A percentile compares a stretch with the other conserved stretches of the same genome.
Evolutionary conservation across 2,329 filamentous ascomycete species (phyloP).

Genomic region (Xylariaceae sp.): DNA sequence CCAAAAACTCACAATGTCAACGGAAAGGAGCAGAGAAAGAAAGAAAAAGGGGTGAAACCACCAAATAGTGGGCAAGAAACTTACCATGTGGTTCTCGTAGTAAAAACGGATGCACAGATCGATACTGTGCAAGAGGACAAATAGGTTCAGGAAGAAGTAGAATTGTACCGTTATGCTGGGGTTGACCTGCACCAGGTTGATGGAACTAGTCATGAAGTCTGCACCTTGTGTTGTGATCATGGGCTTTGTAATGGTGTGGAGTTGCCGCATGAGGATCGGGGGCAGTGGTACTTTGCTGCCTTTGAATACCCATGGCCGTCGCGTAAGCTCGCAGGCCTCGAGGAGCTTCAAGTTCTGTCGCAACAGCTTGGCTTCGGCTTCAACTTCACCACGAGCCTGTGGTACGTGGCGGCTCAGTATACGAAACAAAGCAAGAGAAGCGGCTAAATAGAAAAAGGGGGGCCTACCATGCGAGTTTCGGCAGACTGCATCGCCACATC

Average conservation of each 20-base stretch:
- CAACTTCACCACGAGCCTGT: too few species aligned
- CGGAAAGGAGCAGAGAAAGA: too few species aligned
- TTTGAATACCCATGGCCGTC: background rate
- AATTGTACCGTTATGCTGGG: background rate
- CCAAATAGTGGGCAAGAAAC: background rate
- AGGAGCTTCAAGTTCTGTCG: background rate
- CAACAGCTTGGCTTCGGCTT: too few species aligned
- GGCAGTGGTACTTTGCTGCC: background rate
- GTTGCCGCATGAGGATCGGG: background rate
- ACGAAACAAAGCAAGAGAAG: too few species aligned
- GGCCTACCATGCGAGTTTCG: too few species aligned
- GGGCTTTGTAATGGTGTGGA: background rate
- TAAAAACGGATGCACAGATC: background rate
- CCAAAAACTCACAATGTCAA: too few species aligned
- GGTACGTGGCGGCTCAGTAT: too few species aligned
- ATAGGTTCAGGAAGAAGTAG: background rate
- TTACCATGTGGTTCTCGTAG: background rate
- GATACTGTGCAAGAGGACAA: background rate
- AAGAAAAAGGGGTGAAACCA: too few species aligned
- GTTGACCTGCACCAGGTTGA: background rate
- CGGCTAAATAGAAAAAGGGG: too few species aligned
- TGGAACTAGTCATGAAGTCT: background rate
- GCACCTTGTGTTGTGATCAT: background rate
- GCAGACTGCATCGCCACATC: too few species aligned
- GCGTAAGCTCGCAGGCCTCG: background rate